Evolutionary conservation across 192 early-diverging fungal genomes (phyloP).

Genomic region (Blastocladiella britannica): DNA sequence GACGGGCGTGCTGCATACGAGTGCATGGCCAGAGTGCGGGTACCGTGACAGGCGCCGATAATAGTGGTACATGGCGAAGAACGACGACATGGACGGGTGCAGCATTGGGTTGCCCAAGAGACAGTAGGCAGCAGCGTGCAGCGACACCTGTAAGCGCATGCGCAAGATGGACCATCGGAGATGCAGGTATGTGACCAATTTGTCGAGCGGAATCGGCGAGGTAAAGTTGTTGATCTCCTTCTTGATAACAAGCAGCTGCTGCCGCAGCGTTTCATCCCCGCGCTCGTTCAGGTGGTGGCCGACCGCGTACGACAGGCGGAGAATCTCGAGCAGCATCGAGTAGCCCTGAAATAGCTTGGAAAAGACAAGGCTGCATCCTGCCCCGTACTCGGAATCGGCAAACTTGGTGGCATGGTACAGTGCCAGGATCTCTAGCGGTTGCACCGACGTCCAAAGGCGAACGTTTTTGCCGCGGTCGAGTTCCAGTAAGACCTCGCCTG

Average conservation of each 20-base stretch:
- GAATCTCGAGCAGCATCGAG: background rate
- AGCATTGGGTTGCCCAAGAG: background rate
- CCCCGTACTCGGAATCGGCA: background rate
- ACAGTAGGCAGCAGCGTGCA: background rate
- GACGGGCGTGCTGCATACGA: background rate
- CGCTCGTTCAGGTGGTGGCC: background rate
- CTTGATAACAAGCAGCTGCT: background rate
- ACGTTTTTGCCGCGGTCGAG: background rate
- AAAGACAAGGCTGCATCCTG: background rate
- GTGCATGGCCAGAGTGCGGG: background rate
- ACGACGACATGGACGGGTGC: background rate
- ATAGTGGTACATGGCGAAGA: background rate
- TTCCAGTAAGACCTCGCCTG: no score
- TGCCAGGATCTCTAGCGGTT: background rate
- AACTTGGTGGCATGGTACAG: background rate
- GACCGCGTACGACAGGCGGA: background rate
- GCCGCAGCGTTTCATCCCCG: background rate
- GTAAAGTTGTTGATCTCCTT: background rate
- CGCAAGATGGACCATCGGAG: background rate
- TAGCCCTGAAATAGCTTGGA: background rate
- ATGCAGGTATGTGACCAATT: background rate
- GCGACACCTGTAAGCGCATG: background rate
- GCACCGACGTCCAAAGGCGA: background rate
- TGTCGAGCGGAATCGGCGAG: background rate
- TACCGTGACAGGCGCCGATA: background rate